Conservation (phyloP, 2,329 filamentous ascomycete species). For the Fusarium sublunatum region DNA sequence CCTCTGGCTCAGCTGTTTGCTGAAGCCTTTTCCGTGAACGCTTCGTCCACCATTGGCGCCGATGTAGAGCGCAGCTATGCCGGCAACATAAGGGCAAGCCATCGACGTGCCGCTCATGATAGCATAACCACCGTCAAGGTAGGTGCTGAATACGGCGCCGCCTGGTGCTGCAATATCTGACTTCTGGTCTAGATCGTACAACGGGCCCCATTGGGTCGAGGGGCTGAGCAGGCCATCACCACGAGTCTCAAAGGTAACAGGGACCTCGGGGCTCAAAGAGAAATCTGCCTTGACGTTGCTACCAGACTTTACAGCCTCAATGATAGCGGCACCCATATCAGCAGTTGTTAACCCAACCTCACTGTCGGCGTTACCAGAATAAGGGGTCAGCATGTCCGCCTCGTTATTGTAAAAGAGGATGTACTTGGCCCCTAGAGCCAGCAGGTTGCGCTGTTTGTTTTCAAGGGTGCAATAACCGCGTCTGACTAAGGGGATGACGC, state of each 20-base stretch:
- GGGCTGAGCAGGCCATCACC: neutral
- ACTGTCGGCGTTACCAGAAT: slow-evolving; percentile 16
- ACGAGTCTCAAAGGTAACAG: slow-evolving; percentile 5
- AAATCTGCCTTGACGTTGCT: slow-evolving; percentile 49
- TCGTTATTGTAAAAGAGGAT: slow-evolving; percentile 49
- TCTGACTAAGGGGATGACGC: slow-evolving; percentile 47
- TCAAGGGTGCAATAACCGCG: slow-evolving; percentile 46
- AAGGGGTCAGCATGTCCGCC: neutral
- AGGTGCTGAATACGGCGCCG: slow-evolving; percentile 56
- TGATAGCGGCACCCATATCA: slow-evolving; percentile 42
- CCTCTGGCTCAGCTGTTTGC: slow-evolving; percentile 43
- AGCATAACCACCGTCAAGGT: slow-evolving; percentile 47
- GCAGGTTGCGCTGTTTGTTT: slow-evolving; percentile 46
- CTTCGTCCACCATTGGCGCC: slow-evolving; percentile 48
- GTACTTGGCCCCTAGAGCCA: slow-evolving; percentile 44
- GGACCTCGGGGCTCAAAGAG: slow-evolving; percentile 35
- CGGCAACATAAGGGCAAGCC: slow-evolving; percentile 60
- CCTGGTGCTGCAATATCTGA: slow-evolving; percentile 58
- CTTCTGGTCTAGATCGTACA: slow-evolving; percentile 54
- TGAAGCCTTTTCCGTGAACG: slow-evolving; percentile 48
- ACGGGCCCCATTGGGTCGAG: no score
- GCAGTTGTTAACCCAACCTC: slow-evolving; percentile 31
- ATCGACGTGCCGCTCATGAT: slow-evolving; percentile 62
- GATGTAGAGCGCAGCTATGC: slow-evolving; percentile 54
- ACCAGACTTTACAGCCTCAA: slow-evolving; percentile 42